Evolutionary conservation across 495 filamentous ascomycete genomes (phyloP).

Genomic region (Aspergillus affinis): DNA sequence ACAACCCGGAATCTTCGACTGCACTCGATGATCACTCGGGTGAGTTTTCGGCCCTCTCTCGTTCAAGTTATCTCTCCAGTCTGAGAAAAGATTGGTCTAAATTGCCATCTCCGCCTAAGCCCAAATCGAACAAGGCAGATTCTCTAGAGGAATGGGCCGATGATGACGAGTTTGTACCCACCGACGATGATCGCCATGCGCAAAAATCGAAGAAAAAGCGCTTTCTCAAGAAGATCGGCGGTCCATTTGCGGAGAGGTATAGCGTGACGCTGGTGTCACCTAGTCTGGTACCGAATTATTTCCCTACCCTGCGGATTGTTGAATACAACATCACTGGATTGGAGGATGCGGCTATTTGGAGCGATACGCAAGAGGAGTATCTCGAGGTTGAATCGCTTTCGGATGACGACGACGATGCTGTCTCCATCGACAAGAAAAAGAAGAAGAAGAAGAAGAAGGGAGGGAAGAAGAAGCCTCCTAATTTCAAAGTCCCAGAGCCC

Average conservation of each 20-base stretch:
- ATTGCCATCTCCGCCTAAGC: slow-evolving; percentile 58
- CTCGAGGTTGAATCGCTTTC: slow-evolving; percentile 2
- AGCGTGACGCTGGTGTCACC: slow-evolving; percentile 75
- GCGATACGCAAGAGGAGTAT: slow-evolving; percentile 20
- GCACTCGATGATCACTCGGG: slow-evolving; percentile 11
- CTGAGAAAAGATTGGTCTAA: slow-evolving; percentile 75
- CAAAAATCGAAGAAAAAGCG: slow-evolving; percentile 47
- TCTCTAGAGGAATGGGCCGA: slow-evolving; percentile 9
- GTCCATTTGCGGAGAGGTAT: slow-evolving; percentile 80
- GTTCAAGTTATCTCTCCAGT: slow-evolving; percentile 75
- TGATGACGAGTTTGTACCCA: slow-evolving; percentile 7
- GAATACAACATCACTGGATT: slow-evolving; percentile 93
- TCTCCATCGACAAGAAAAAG: slow-evolving; percentile 8
- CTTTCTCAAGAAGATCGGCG: slow-evolving; percentile 68
- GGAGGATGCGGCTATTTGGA: slow-evolving; percentile 51
- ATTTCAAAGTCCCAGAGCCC: slow-evolving; percentile 64
- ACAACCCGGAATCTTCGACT: neutral
- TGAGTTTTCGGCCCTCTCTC: slow-evolving; percentile 58
- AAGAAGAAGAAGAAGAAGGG: slow-evolving; percentile 56
- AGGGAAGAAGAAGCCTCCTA: slow-evolving; percentile 53
- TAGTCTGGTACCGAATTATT: slow-evolving; percentile 91
- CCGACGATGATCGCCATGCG: slow-evolving; percentile 15
- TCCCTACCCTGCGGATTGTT: slow-evolving; percentile 79
- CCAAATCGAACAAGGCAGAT: slow-evolving; percentile 17
- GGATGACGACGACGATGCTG: slow-evolving; percentile 1